Evolutionary conservation across 257 asterid species (phyloP).

Genomic region (Primulina huaijiensis): DNA sequence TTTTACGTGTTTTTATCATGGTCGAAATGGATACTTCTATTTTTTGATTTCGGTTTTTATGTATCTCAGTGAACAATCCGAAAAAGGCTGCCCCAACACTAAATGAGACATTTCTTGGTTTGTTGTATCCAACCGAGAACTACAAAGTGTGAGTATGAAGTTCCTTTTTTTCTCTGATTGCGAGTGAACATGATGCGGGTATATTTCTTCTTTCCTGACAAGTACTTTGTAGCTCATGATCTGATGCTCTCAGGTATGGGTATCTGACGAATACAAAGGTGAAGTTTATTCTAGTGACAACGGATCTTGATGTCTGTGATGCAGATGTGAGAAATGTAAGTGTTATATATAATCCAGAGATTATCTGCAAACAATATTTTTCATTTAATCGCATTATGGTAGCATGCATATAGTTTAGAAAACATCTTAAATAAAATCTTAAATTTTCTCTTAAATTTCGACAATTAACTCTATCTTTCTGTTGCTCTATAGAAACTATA

Average conservation of each 20-base stretch:
- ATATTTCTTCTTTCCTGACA: conserved; percentile 12
- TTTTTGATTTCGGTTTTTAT: conserved; percentile 17
- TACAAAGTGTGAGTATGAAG: conserved; percentile 80
- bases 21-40: conserved; percentile 1
- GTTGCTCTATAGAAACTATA: not conserved
- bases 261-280: conserved; percentile 96
- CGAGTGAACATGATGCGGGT: not conserved
- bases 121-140: conserved; percentile 95
- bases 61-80: conserved; percentile 89
- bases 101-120: conserved; percentile 94
- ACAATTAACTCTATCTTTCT: not conserved
- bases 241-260: conserved; percentile 65
- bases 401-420: not conserved
- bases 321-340: conserved; percentile 94
- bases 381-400: not conserved
- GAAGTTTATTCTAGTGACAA: conserved; percentile 92
- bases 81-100: conserved; percentile 82
- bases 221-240: conserved; percentile 21
- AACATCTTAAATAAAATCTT: not conserved
- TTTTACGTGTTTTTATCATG: not conserved
- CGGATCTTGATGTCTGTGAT: conserved; percentile 93
- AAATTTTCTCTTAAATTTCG: not conserved
- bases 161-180: not conserved
- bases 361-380: not conserved
- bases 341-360: not conserved